phyloP scores from a whole-genome alignment of 805 yeast species.

The Yarrowia divulgata region DNA sequence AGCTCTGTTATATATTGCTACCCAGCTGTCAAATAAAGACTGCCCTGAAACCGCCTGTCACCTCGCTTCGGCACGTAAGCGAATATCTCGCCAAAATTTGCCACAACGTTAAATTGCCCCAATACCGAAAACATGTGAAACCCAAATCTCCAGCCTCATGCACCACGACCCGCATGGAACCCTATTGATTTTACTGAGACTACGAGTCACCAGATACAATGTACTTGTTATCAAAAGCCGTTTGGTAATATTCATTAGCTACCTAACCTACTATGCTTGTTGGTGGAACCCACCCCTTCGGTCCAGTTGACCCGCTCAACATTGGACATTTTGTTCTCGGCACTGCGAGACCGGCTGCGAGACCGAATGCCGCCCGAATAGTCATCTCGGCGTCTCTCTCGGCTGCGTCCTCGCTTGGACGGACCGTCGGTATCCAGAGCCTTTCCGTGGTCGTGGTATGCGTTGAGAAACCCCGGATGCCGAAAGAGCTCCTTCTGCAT shows the following conservation, averaged over 20 bases:
- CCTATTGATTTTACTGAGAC: too few relatives aligned
- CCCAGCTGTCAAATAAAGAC: neutral
- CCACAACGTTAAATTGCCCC: neutral
- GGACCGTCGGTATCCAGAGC: conserved; percentile 1
- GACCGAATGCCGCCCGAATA: neutral
- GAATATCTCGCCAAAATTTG: neutral
- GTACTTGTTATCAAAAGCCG: too few relatives aligned
- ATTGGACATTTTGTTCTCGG: neutral
- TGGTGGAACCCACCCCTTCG: neutral
- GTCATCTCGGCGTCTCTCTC: conserved; percentile 1
- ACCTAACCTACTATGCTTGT: too few relatives aligned
- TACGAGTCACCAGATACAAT: too few relatives aligned
- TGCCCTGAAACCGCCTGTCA: neutral
- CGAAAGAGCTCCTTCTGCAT: conserved; percentile 8
- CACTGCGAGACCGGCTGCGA: conserved; percentile 1
- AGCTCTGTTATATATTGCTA: too few relatives aligned
- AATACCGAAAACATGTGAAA: neutral
- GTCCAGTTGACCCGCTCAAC: conserved; percentile 5
- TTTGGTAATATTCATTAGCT: too few relatives aligned
- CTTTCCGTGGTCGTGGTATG: conserved; percentile 1
- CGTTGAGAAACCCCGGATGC: neutral
- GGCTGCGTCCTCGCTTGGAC: neutral
- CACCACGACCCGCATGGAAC: too few relatives aligned
- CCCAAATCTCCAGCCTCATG: too few relatives aligned
- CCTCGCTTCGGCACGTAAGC: neutral